Evolutionary conservation across 2,329 filamentous ascomycete genomes (phyloP).

Genomic region (Diaporthe sp.): DNA sequence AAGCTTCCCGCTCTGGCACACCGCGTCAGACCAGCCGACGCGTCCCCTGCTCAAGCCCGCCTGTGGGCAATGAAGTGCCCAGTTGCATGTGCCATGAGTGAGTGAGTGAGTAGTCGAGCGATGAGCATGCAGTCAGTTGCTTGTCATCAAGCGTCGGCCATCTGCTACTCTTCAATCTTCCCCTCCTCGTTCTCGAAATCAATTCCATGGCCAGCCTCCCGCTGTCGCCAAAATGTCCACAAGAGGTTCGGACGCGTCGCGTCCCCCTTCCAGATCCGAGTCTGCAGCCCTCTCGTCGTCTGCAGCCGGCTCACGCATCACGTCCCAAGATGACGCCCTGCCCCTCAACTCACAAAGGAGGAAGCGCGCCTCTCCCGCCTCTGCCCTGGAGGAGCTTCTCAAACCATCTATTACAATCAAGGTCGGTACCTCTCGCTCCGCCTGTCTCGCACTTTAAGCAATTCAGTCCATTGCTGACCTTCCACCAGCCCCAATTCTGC

Average conservation of each 20-base stretch:
- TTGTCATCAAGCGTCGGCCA: neutral
- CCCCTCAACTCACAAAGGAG: slow-evolving; percentile 46
- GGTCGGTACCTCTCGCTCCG: slow-evolving; percentile 45
- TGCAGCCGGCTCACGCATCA: slow-evolving; percentile 50
- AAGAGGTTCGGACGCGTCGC: slow-evolving; percentile 59
- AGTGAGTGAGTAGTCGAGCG: neutral
- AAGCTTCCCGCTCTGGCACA: neutral
- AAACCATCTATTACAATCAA: slow-evolving; percentile 63
- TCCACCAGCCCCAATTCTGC: slow-evolving; percentile 31
- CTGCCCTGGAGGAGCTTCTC: slow-evolving; percentile 62
- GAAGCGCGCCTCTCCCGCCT: slow-evolving; percentile 48
- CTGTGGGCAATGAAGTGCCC: neutral
- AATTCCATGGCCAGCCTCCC: slow-evolving; percentile 43
- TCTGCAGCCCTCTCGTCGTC: slow-evolving; percentile 48
- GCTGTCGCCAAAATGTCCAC: slow-evolving; percentile 45
- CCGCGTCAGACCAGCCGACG: slow-evolving; percentile 18
- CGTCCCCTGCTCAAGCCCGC: neutral
- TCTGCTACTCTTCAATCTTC: neutral
- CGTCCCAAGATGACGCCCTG: slow-evolving; percentile 43
- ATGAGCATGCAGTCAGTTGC: slow-evolving; percentile 3
- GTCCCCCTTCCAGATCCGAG: slow-evolving; percentile 46
- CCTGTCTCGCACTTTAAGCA: neutral
- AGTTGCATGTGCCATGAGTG: slow-evolving; percentile 12
- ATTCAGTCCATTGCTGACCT: slow-evolving; percentile 35
- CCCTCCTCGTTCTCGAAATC: slow-evolving; percentile 31